These are phyloP conservation scores for Plantago coronopus DNA, from an alignment of 305 asterid species.

Conservation along the genomic window DNA sequence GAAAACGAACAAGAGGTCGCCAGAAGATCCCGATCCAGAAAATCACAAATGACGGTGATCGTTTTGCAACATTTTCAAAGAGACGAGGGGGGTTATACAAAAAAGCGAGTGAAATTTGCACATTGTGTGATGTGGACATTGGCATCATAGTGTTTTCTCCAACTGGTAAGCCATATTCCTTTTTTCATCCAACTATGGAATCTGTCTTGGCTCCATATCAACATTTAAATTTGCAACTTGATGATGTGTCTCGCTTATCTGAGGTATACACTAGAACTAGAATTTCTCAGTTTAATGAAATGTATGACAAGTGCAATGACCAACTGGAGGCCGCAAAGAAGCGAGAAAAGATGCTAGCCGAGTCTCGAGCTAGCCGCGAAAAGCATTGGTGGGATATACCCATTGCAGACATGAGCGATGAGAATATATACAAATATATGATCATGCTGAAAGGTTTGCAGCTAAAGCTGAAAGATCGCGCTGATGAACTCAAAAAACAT, in stretches of 20 bases:
- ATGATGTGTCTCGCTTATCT: conserved; percentile 6
- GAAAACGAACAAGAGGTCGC: conserved; percentile 30
- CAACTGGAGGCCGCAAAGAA: conserved; percentile 12
- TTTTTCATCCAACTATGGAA: conserved; percentile 38
- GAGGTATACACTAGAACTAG: conserved; percentile 22
- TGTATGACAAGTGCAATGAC: conserved; percentile 9
- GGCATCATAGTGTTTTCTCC: conserved; percentile 38
- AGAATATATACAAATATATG: conserved; percentile 17
- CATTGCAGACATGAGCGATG: conserved; percentile 15
- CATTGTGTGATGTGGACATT: conserved; percentile 28
- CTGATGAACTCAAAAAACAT: neutral
- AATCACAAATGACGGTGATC: conserved; percentile 25
- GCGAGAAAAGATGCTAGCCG: conserved; percentile 12
- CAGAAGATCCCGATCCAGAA: conserved; percentile 30
- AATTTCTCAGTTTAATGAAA: conserved; percentile 18
- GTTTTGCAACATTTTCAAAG: conserved; percentile 34
- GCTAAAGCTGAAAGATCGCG: neutral
- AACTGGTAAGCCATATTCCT: conserved; percentile 37
- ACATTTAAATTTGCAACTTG: neutral
- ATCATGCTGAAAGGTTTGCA: no score
- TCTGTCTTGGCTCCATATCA: conserved; percentile 9
- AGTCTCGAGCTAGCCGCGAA: neutral
- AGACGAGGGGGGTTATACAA: conserved; percentile 25
- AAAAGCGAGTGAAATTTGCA: conserved; percentile 33
- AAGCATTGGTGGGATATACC: conserved; percentile 21